These are phyloP conservation scores for Colletotrichum sp. DNA, from an alignment of 2,329 filamentous ascomycete species.

Conservation along the genomic window DNA sequence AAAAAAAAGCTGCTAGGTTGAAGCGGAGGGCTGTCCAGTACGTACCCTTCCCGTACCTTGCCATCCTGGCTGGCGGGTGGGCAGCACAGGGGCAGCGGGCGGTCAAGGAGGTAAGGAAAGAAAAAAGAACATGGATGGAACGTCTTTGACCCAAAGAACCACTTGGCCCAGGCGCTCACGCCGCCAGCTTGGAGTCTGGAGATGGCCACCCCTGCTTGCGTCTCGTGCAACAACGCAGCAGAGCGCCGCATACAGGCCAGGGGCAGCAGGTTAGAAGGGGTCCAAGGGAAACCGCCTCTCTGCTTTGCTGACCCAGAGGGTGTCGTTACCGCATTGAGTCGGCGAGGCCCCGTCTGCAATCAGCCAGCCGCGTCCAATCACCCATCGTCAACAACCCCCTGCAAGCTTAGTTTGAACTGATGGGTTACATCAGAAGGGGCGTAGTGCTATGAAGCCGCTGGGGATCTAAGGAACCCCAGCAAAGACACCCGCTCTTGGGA, in stretches of 20 bases:
- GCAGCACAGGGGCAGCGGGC: conserved; percentile 1
- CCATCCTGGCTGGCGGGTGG: not conserved
- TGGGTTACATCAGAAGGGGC: not conserved
- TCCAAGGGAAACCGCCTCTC: not conserved
- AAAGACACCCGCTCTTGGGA: conserved; percentile 6
- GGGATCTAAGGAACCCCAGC: not conserved
- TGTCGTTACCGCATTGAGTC: conserved; percentile 5
- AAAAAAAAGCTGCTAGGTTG: not conserved
- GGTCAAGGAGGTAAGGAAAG: conserved; percentile 13
- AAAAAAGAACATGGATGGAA: conserved; percentile 25
- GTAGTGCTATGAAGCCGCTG: not conserved
- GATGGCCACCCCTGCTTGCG: conserved; percentile 13
- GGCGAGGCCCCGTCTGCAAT: not conserved
- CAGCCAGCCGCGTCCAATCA: not conserved
- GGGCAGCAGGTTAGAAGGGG: conserved; percentile 1
- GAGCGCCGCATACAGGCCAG: not conserved
- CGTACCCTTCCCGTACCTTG: not conserved
- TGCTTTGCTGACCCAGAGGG: not conserved
- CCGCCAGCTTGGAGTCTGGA: conserved; percentile 21
- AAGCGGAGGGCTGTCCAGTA: not conserved
- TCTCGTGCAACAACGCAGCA: conserved; percentile 13
- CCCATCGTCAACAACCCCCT: not conserved
- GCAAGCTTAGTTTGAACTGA: not conserved
- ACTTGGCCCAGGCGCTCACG: conserved; percentile 24
- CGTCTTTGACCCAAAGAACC: conserved; percentile 17